Conservation (phyloP, 2,329 filamentous ascomycete genomes). For the Clonostachys byssicola region DNA sequence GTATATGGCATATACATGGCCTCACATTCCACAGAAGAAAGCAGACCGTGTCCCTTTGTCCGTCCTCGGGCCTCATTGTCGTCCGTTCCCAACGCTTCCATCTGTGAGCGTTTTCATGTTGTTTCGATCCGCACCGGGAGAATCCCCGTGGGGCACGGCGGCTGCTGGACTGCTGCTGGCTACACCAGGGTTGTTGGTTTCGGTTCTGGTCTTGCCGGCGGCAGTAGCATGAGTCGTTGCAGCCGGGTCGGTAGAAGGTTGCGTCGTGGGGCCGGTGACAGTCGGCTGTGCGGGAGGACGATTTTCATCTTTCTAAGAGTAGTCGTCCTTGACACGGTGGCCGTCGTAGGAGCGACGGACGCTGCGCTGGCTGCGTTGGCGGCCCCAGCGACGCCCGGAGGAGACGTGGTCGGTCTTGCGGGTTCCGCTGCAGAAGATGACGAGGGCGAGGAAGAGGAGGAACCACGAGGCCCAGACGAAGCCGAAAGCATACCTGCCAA, state of each 20-base stretch:
- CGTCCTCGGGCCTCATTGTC: too few relatives aligned
- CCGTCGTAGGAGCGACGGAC: slow-evolving; percentile 35
- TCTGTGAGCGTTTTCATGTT: too few relatives aligned
- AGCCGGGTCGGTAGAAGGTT: background rate
- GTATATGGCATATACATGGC: too few relatives aligned
- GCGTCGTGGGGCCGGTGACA: too few relatives aligned
- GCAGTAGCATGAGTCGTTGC: background rate
- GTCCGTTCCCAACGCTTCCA: too few relatives aligned
- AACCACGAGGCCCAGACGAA: slow-evolving; percentile 74
- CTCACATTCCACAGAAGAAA: too few relatives aligned
- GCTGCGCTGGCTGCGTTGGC: slow-evolving; percentile 18
- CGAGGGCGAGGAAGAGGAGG: slow-evolving; percentile 58
- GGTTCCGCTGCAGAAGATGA: slow-evolving; percentile 66
- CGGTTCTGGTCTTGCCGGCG: background rate
- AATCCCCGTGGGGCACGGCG: too few relatives aligned
- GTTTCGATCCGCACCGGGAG: too few relatives aligned
- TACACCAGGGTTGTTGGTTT: too few relatives aligned
- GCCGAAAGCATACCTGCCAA: slow-evolving; percentile 68
- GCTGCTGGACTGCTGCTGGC: too few relatives aligned
- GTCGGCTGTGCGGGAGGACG: too few relatives aligned
- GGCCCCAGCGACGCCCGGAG: slow-evolving; percentile 21
- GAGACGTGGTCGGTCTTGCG: slow-evolving; percentile 30
- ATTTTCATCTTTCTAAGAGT: slow-evolving; percentile 36
- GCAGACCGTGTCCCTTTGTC: too few relatives aligned
- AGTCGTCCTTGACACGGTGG: slow-evolving; percentile 67